Conservation (phyloP, 305 asterid species). For the Fraxinus sp. region DNA sequence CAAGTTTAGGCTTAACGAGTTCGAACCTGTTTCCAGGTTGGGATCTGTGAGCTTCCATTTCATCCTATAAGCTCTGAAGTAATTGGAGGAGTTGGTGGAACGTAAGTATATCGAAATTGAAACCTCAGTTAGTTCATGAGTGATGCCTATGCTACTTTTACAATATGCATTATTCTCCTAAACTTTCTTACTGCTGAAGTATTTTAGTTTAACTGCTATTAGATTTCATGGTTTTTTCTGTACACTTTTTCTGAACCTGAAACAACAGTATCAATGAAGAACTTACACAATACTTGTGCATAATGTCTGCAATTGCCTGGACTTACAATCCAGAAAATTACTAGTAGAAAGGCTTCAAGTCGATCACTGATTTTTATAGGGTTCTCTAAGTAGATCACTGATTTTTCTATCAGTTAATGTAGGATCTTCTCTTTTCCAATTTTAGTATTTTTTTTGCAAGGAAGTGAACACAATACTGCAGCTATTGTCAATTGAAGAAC, state of each 20-base stretch:
- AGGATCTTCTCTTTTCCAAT: background rate
- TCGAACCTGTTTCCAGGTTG: slow-evolving; percentile 55
- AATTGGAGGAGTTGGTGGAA: slow-evolving; percentile 97
- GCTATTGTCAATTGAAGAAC: background rate
- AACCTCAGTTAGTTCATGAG: slow-evolving; percentile 17
- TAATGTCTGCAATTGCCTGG: background rate
- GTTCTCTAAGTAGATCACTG: background rate
- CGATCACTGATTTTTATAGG: background rate
- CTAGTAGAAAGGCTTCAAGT: background rate
- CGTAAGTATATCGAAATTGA: slow-evolving; percentile 55
- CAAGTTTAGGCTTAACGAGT: slow-evolving; percentile 4
- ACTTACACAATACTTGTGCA: background rate
- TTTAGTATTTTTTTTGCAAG: background rate
- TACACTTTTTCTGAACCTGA: slow-evolving; percentile 2
- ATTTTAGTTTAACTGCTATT: slow-evolving; percentile 6
- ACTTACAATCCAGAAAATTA: background rate
- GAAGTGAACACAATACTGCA: background rate
- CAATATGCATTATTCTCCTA: background rate
- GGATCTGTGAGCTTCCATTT: slow-evolving; percentile 96
- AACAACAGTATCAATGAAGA: background rate
- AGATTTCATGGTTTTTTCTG: slow-evolving; percentile 5
- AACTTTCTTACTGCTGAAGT: background rate
- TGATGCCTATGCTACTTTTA: slow-evolving; percentile 12
- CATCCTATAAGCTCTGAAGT: slow-evolving; percentile 95
- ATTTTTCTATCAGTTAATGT: background rate